These are phyloP conservation scores for Peronospora belbahrii DNA, from an alignment of 352 stramenopile genomes.

Conservation along the genomic window DNA sequence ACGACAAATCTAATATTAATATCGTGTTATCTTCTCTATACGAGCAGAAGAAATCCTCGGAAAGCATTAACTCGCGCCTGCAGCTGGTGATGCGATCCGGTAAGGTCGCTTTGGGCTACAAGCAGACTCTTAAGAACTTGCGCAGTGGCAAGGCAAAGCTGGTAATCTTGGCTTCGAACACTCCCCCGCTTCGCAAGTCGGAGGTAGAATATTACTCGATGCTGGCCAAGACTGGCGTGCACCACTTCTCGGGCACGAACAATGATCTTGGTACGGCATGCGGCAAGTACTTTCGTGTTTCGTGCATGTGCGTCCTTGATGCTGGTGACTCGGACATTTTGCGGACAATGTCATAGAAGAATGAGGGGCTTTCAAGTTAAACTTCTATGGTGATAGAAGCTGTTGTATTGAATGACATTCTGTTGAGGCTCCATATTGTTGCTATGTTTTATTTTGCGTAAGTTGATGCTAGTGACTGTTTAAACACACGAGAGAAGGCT, in stretches of 20 bases:
- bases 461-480: not conserved
- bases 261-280: constrained; percentile 98
- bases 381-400: not conserved
- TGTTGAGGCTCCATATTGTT: constrained; percentile 17
- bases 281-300: constrained; percentile 99
- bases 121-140: constrained; percentile 96
- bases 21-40: constrained; percentile 1
- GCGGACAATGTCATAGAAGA: constrained; percentile 52
- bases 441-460: too few species aligned
- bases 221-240: constrained; percentile 96
- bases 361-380: constrained; percentile 22
- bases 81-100: constrained; percentile 99
- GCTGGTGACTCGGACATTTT: constrained; percentile 99
- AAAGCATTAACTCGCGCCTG: constrained; percentile 99
- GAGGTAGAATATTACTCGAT: constrained; percentile 99
- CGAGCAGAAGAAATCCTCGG: constrained; percentile 94
- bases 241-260: constrained; percentile 98
- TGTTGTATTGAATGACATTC: constrained; percentile 16
- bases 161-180: constrained; percentile 97
- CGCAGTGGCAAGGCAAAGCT: constrained; percentile 96
- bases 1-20: constrained; percentile 17
- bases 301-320: constrained; percentile 94
- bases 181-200: constrained; percentile 96
- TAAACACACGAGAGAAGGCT: too few species aligned
- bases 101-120: constrained; percentile 98